Evolutionary conservation across 202 grass and related monocot species (phyloP), one percentile per base, ranked within the genome.

Genomic region (Panicum virgatum): DNA sequence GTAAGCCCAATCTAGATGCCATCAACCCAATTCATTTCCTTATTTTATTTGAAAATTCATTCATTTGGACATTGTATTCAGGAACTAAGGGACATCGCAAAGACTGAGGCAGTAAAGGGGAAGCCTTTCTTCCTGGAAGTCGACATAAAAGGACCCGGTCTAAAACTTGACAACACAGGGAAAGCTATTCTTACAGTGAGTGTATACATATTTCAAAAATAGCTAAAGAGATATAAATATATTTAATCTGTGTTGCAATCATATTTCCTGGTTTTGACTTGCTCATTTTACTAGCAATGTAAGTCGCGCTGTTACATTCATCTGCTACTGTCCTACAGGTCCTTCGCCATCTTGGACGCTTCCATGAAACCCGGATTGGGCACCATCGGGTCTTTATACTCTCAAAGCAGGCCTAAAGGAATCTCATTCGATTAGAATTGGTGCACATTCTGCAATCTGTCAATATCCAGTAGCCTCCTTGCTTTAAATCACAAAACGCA

Each of bases 161-260:
- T 98, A 77, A 98, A 95, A 90, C 96, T 93, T 80, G 96, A 98
- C 78, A 73, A 91, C 48, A 95, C 92, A 14, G 92, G 96, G 37
- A 98, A 98, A 89, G 77, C 92, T 79, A 98, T 98, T 72, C 81
- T 95, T 70, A 98, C 88, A 9, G 92, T 95, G 86, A 88, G 93
- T 91, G 76, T 62, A 80, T 83, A 66, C n/a, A n/a, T n/a, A n/a
- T n/a, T n/a, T n/a, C n/a, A n/a, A n/a, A n/a, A n/a, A n/a, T n/a
- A 71, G 14, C 45, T 77, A 44, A 37, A 84, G 12, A 76, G 73
- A 45, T 71, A 9, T 10, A 58, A 61, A 75, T 52, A 82, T 82
- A 45, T 34, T 78, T 47, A 40, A 34, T 47, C 47, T 45, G 18
- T 43, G 19, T 36, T 68, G 62, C 8, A 34, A 48, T 34, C 19